Evolutionary conservation across 2,329 filamentous ascomycete species (phyloP).

Genomic region (Leptoxyphium fumago): DNA sequence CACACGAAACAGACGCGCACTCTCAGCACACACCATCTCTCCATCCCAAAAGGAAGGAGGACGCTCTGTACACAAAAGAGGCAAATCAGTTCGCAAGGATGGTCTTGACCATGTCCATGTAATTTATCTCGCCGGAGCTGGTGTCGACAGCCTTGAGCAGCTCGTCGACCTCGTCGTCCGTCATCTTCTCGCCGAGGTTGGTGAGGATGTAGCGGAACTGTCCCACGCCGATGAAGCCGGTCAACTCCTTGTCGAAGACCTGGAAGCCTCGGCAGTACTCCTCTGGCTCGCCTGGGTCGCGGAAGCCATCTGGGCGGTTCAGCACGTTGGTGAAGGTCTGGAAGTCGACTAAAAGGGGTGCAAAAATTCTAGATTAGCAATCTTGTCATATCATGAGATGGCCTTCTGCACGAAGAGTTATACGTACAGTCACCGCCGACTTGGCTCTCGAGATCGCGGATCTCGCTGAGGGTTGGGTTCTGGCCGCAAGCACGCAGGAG

Average conservation of each 20-base stretch:
- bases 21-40: too few species aligned
- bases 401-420: neutral
- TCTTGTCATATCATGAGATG: neutral
- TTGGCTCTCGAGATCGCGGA: slow-evolving; percentile 78
- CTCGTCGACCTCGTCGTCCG: slow-evolving; percentile 96
- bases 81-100: slow-evolving; percentile 22
- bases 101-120: slow-evolving; percentile 56
- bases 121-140: slow-evolving; percentile 92
- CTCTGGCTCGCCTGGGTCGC: slow-evolving; percentile 91
- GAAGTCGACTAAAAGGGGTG: slow-evolving; percentile 64
- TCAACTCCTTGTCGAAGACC: slow-evolving; percentile 98
- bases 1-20: neutral
- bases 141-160: slow-evolving; percentile 96
- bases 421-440: slow-evolving; percentile 81
- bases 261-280: slow-evolving; percentile 98
- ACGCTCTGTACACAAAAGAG: neutral
- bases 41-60: neutral
- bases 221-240: slow-evolving; percentile 91
- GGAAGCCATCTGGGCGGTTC: slow-evolving; percentile 95
- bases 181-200: slow-evolving; percentile 98
- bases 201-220: slow-evolving; percentile 96
- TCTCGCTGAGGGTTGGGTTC: slow-evolving; percentile 91
- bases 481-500: slow-evolving; percentile 92
- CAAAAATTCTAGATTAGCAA: neutral
- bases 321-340: slow-evolving; percentile 93